Conservation (phyloP, 345 rosid genomes). For the Psidium friedrichsthalianum region DNA sequence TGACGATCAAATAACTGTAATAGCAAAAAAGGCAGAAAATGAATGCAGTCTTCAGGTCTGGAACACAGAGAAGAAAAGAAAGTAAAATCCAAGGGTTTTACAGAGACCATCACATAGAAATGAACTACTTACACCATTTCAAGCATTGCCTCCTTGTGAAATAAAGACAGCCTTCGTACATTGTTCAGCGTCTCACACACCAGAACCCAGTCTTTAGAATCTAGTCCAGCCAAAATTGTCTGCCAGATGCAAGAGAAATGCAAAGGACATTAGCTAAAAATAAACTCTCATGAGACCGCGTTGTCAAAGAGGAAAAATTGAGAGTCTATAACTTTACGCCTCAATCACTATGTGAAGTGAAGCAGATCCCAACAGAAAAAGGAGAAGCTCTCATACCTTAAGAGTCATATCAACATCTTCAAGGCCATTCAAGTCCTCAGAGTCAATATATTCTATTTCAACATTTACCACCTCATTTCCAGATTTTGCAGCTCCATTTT, state of each 20-base stretch:
- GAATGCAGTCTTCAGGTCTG: not conserved
- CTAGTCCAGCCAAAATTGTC: conserved; percentile 62
- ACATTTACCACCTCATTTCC: conserved; percentile 28
- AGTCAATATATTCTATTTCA: conserved; percentile 79
- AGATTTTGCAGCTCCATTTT: conserved; percentile 27
- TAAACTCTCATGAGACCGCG: not conserved
- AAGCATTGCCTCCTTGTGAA: conserved; percentile 58
- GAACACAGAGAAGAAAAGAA: not conserved
- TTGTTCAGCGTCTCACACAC: conserved; percentile 79
- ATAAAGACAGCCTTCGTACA: conserved; percentile 65
- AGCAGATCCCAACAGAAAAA: not conserved
- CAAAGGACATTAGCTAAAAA: not conserved
- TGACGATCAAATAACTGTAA: not conserved
- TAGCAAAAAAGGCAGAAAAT: not conserved
- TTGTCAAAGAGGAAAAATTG: not conserved
- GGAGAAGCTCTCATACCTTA: conserved; percentile 31
- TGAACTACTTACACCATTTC: conserved; percentile 52
- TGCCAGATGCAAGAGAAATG: conserved; percentile 8
- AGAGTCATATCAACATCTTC: conserved; percentile 54
- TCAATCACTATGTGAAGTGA: not conserved
- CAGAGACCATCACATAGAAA: not conserved
- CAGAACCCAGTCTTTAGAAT: conserved; percentile 81
- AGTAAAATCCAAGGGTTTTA: not conserved
- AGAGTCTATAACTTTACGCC: not conserved
- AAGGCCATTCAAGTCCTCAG: conserved; percentile 61